Evolutionary conservation across 192 early-diverging fungal species (phyloP), one percentile per base, ranked within the genome.

Genomic region (Gigaspora rosea): DNA sequence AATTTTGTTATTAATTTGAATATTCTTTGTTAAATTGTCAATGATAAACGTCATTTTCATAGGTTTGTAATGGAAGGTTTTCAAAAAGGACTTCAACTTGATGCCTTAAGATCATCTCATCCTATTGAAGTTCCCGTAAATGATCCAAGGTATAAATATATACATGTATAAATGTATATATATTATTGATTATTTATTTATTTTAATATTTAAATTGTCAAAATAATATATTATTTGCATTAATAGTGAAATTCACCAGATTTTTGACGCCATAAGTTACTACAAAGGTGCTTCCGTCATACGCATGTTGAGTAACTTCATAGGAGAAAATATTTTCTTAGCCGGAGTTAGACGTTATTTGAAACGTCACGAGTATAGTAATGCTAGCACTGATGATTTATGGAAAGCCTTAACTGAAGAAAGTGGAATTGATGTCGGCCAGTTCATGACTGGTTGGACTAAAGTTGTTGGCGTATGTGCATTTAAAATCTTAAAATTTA

Each of bases 241-340:
- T n/a, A 46, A 50, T n/a, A 84, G 91, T 36, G 94, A 97, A 81
- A 95, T 98, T 81, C 86, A 88, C 78, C 94, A 97, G 82, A 97
- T 98, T 76, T 98, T 98, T 79, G 97, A 98, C 80, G 94, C 94
- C 27, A 96, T 98, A 41, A 90, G 88, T 56, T 93, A 93, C 80
- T 89, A 89, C 78, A 97, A 98, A 83, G 97, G 97, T 20, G 95
- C 94, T 8, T 92, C 90, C 58, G 94, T 96, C 59, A 98, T 98
- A 68, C 91, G 95, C 59, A 97, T 97, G 96, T 83, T 98, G 71
- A 92, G 91, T 76, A 87, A 91, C 13, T 93, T 87, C 81, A 78
- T 94, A 0, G 91, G 90, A 11, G 83, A 86, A 12, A 87, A 94
- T 41, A 86, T 84, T 20, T 93, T 94, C 82, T 83, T 93, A 72